Percentiles rank a stretch among this genome's conserved stretches.
These are phyloP conservation scores for Acanthamoeba castellanii DNA, from an alignment of 208 protist genomes.

Conservation along the genomic window DNA sequence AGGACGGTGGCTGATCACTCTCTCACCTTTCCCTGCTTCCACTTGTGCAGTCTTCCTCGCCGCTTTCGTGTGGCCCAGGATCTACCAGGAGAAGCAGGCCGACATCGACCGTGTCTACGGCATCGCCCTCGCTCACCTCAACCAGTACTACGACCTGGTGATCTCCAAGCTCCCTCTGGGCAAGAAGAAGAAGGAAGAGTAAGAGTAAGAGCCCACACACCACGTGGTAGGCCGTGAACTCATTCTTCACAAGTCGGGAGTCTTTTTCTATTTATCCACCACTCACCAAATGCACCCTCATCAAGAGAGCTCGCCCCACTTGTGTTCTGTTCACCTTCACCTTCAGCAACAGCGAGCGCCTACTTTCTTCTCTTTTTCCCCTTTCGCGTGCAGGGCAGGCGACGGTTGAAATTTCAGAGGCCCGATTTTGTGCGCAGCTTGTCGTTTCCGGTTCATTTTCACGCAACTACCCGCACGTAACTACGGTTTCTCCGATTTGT, in stretches of 20 bases:
- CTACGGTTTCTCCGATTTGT: background rate
- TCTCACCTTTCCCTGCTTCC: background rate
- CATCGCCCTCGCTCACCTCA: constrained; percentile 26
- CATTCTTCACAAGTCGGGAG: too few relatives aligned
- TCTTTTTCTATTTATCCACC: too few relatives aligned
- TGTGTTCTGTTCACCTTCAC: too few relatives aligned
- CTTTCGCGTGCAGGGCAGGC: background rate
- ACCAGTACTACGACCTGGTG: constrained; percentile 51
- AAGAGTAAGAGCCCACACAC: constrained; percentile 6
- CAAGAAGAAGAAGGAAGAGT: constrained; percentile 78
- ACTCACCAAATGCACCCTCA: too few relatives aligned
- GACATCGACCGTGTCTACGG: constrained; percentile 67
- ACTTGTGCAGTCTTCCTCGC: constrained; percentile 58
- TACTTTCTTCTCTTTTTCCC: background rate
- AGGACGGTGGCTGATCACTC: too few relatives aligned
- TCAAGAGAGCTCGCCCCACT: background rate
- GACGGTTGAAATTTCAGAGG: too few relatives aligned
- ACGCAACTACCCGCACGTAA: background rate
- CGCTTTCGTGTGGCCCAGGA: constrained; percentile 70
- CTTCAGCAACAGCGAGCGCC: too few relatives aligned
- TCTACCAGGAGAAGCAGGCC: constrained; percentile 75
- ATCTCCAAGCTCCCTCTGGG: constrained; percentile 69
- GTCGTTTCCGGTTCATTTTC: background rate
- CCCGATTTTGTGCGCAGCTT: background rate
- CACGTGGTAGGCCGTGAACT: too few relatives aligned